Evolutionary conservation across 139 green algal genomes (phyloP).

Genomic region (Edaphochlamys debaryana): DNA sequence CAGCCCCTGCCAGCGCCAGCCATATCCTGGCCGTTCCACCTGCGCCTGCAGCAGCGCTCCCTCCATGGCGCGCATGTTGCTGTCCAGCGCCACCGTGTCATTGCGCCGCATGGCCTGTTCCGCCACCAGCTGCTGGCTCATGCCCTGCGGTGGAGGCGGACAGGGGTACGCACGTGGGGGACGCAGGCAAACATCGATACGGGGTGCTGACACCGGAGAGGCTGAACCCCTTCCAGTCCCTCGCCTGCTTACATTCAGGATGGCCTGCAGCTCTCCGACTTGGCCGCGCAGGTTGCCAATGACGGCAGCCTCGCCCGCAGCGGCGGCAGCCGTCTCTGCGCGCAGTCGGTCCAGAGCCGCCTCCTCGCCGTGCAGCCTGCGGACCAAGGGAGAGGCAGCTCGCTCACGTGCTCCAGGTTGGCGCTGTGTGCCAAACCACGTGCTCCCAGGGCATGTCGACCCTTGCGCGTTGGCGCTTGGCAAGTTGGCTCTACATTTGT

Average conservation of each 20-base stretch:
- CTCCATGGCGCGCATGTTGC: conserved; percentile 51
- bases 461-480: not conserved
- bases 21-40: not conserved
- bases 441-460: not conserved
- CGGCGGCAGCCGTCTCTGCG: conserved; percentile 34
- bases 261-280: conserved; percentile 43
- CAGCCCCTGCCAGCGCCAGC: too few relatives aligned
- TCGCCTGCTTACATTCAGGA: conserved; percentile 1
- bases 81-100: conserved; percentile 43
- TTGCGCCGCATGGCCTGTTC: conserved; percentile 37
- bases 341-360: conserved; percentile 40
- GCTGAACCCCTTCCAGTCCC: not conserved
- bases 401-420: not conserved
- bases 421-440: not conserved
- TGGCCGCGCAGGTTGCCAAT: conserved; percentile 45
- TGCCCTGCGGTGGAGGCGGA: conserved; percentile 12
- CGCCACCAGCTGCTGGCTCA: conserved; percentile 40
- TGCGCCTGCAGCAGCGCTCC: conserved; percentile 41
- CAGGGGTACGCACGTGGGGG: not conserved
- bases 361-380: conserved; percentile 36
- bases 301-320: conserved; percentile 21
- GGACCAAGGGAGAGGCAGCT: not conserved
- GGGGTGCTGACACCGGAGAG: too few relatives aligned
- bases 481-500: too few relatives aligned
- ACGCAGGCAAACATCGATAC: too few relatives aligned